A percentile compares a stretch with the other conserved stretches of the same genome.
phyloP scores from a whole-genome alignment of 2,329 filamentous ascomycete species.

The Elsinoe australis region DNA sequence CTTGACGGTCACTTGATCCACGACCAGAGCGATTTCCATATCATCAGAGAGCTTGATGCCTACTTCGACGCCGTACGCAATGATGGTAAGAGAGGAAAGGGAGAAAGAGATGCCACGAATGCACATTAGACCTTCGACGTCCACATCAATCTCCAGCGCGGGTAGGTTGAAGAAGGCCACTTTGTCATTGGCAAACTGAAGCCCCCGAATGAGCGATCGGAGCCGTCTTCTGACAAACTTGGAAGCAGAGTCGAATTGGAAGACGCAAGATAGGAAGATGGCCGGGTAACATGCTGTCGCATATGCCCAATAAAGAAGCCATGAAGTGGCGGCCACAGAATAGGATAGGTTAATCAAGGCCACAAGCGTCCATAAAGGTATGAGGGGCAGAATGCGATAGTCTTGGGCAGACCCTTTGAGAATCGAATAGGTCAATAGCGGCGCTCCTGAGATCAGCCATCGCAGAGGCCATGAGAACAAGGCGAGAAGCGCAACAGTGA shows the following conservation, averaged over 20 bases:
- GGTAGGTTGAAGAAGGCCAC: constrained; percentile 45
- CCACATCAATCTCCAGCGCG: constrained; percentile 48
- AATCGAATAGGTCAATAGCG: constrained; percentile 32
- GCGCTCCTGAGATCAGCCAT: constrained; percentile 39
- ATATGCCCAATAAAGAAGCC: constrained; percentile 44
- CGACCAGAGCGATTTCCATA: constrained; percentile 47
- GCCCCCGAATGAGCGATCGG: constrained; percentile 32
- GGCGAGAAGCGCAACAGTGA: constrained; percentile 18
- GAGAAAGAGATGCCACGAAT: constrained; percentile 47
- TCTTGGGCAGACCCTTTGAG: constrained; percentile 31
- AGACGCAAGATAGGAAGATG: constrained; percentile 39
- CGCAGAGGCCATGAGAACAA: constrained; percentile 28
- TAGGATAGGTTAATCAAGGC: constrained; percentile 42
- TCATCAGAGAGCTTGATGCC: constrained; percentile 47
- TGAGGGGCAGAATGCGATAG: constrained; percentile 36
- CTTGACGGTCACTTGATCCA: constrained; percentile 42
- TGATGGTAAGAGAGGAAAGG: constrained; percentile 42
- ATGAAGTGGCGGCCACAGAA: constrained; percentile 44
- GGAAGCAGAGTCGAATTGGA: constrained; percentile 39
- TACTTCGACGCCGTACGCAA: constrained; percentile 47
- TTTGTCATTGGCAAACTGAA: constrained; percentile 47
- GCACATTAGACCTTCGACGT: constrained; percentile 47
- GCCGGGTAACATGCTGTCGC: constrained; percentile 36
- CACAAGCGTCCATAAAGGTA: constrained; percentile 43
- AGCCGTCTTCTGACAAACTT: constrained; percentile 33